phyloP scores from a whole-genome alignment of 768 basidiomycete species.

The Mycena galopus region DNA sequence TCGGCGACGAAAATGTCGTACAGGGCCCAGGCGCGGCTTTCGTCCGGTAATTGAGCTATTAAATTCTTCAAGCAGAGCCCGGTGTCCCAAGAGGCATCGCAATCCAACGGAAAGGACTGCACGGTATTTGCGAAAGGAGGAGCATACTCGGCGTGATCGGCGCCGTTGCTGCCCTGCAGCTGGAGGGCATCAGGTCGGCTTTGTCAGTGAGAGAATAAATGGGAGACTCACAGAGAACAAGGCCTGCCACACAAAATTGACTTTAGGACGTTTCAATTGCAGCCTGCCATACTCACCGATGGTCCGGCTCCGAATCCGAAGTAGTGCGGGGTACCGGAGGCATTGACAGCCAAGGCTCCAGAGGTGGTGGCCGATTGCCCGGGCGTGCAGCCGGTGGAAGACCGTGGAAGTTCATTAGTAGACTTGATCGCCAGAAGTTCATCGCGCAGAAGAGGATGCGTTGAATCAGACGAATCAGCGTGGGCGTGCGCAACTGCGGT shows the following conservation, averaged over 20 bases:
- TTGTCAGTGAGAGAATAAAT: background rate
- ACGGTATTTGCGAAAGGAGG: background rate
- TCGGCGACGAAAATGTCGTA: background rate
- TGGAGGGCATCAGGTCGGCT: background rate
- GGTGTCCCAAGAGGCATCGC: slow-evolving; percentile 2
- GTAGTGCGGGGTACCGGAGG: slow-evolving; percentile 13
- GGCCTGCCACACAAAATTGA: background rate
- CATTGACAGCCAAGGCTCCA: slow-evolving; percentile 6
- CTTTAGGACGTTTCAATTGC: background rate
- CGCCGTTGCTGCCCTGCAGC: slow-evolving; percentile 6
- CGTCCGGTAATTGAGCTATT: background rate
- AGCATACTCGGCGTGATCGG: background rate
- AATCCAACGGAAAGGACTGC: background rate
- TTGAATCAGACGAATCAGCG: background rate
- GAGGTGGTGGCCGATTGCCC: background rate
- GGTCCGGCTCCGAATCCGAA: slow-evolving; percentile 30
- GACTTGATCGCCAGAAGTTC: slow-evolving; percentile 10
- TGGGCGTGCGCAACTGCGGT: slow-evolving; percentile 10
- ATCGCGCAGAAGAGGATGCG: slow-evolving; percentile 18
- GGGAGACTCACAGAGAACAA: slow-evolving; percentile 7
- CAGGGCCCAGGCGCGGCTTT: slow-evolving; percentile 12
- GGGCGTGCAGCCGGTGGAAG: background rate
- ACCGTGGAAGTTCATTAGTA: background rate
- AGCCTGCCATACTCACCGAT: slow-evolving; percentile 1
- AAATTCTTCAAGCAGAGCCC: background rate